Conservation (phyloP, 108 stramenopile genomes). For the Licmophora abbreviata region DNA sequence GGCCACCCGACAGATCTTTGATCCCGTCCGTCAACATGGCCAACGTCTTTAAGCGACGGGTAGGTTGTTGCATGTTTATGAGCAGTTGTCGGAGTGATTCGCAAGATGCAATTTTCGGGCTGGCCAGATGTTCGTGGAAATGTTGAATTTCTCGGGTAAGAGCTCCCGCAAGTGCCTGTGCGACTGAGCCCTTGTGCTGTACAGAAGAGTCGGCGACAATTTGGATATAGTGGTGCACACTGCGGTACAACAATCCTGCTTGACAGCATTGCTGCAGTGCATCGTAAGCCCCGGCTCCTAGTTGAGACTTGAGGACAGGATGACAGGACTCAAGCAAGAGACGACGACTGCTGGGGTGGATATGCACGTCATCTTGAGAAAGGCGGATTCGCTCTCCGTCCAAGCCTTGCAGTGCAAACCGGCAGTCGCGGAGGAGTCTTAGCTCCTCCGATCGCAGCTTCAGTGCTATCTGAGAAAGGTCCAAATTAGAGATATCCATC, state of each 20-base stretch:
- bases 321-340: no score
- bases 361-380: no score
- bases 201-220: no score
- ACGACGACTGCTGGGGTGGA: no score
- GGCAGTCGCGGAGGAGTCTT: no score
- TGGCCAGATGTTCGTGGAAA: conserved; percentile 3
- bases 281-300: conserved; percentile 62
- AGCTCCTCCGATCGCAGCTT: no score
- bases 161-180: conserved; percentile 65
- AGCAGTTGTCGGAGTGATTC: conserved; percentile 62
- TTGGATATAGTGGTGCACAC: conserved; percentile 43
- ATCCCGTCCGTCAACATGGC: conserved; percentile 74
- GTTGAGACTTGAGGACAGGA: no score
- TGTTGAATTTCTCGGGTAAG: conserved; percentile 48
- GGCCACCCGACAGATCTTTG: conserved; percentile 63
- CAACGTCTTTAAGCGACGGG: conserved; percentile 45
- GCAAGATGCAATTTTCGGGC: conserved; percentile 2
- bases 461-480: no score
- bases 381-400: no score
- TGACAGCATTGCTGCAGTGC: conserved; percentile 67
- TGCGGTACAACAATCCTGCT: conserved; percentile 77
- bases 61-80: conserved; percentile 52
- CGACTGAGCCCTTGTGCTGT: conserved; percentile 41
- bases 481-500: no score
- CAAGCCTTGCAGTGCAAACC: no score